Evolutionary conservation across 2,329 filamentous ascomycete genomes (phyloP), one percentile per base, ranked within the genome.

Genomic region (Talaromyces funiculosus): DNA sequence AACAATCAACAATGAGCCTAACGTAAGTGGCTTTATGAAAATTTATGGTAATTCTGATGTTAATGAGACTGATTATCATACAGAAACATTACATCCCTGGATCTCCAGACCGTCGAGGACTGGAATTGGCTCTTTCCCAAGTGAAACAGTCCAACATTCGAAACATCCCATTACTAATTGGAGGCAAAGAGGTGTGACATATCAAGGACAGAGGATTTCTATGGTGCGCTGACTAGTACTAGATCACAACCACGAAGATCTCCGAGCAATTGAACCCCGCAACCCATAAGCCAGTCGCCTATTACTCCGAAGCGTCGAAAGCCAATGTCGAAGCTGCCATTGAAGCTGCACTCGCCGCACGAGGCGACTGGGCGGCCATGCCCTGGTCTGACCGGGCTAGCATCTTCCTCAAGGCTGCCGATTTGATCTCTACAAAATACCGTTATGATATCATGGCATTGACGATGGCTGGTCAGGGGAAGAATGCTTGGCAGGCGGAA

Each of bases 401-500:
- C 60, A 84, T 99, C 72, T 97, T 97, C 80, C 84, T 97, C 71
- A 97, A 97, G 82, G 93, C 94, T 3, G 93, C 93, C 35, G 92
- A 97, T 73, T 81, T 99, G 64, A 86, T 99, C 67, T 82, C 89
- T 59, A 89, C 85, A 65, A 97, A 97, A 80, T 97, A 99, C 78
- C 86, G 94, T 72, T 97, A 96, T 77, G 91, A 97, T 60, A 85
- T 99, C 68, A 96, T 97, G 90, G 93, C 94, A 7, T 86, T 91
- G 47, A 97, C 94, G 14, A 96, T 97, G 86, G 81, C 96, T 33
- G 94, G 93, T 63, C 93, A 99, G 78, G 93, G 94, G 70, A 97
- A 97, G 85, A 97, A 97, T 75, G 91, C 90, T 53, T 97, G 92
- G 92, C 93, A 99, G 78, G 93, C 94, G n/a, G 93, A 99, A 82